Evolutionary conservation across 192 early-diverging fungal species (phyloP).

Genomic region (Mortierella claussenii): DNA sequence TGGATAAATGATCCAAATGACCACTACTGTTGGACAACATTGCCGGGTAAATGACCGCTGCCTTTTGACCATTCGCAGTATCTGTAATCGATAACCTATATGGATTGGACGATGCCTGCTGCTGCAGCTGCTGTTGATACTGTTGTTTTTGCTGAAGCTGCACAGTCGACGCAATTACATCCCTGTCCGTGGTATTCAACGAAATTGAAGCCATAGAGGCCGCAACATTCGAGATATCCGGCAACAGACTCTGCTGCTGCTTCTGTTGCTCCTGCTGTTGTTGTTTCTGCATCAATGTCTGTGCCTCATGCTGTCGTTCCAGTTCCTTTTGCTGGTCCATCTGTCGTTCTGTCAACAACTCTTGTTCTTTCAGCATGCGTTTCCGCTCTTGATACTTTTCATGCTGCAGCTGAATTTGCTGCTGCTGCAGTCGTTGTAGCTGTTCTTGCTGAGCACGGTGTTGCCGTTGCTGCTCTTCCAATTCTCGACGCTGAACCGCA

Average conservation of each 20-base stretch:
- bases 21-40: not conserved
- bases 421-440: constrained; percentile 35
- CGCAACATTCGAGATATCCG: not conserved
- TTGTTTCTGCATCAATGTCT: no score
- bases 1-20: not conserved
- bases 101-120: not conserved
- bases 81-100: not conserved
- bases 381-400: constrained; percentile 52
- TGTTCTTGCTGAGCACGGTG: constrained; percentile 39
- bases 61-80: not conserved
- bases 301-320: constrained; percentile 23
- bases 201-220: constrained; percentile 8
- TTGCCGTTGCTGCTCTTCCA: constrained; percentile 45
- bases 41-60: not conserved
- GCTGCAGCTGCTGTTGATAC: not conserved
- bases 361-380: constrained; percentile 41
- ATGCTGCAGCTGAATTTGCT: constrained; percentile 44
- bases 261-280: constrained; percentile 32
- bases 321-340: constrained; percentile 30
- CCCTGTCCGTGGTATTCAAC: not conserved
- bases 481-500: constrained; percentile 8
- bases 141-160: no score
- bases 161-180: not conserved
- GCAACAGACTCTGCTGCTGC: constrained; percentile 5
- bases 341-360: constrained; percentile 21